A percentile compares a stretch with the other conserved stretches of the same genome.
These are phyloP conservation scores for Neofusicoccum cordaticola DNA, from an alignment of 2,329 filamentous ascomycete genomes.

Conservation along the genomic window DNA sequence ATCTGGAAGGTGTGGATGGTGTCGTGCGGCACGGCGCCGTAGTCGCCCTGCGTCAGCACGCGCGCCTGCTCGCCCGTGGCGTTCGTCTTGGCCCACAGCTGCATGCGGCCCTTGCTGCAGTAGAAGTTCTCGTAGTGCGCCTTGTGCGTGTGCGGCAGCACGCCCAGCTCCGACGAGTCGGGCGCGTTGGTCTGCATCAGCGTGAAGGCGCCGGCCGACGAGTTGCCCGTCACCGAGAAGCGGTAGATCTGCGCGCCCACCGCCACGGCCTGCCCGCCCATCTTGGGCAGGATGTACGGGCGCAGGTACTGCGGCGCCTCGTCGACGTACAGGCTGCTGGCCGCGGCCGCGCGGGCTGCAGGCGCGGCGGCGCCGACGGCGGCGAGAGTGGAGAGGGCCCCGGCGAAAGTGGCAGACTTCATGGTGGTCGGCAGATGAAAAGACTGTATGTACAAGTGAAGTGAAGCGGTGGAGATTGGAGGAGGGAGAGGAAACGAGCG, in stretches of 20 bases:
- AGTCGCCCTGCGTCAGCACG: constrained; percentile 46
- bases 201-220: constrained; percentile 45
- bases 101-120: constrained; percentile 44
- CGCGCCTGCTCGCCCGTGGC: constrained; percentile 33
- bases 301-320: constrained; percentile 33
- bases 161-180: constrained; percentile 36
- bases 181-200: constrained; percentile 46
- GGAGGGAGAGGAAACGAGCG: not conserved
- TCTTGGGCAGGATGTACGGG: constrained; percentile 38
- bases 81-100: constrained; percentile 44
- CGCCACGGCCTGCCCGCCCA: constrained; percentile 34
- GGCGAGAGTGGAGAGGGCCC: not conserved
- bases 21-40: constrained; percentile 45
- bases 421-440: not conserved
- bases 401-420: constrained; percentile 6
- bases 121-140: constrained; percentile 50
- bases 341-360: not conserved
- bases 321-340: constrained; percentile 19
- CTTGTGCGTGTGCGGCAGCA: constrained; percentile 45
- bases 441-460: not conserved
- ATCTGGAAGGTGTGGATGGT: constrained; percentile 51
- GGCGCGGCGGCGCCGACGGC: not conserved
- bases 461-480: not conserved
- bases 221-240: constrained; percentile 45
- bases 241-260: constrained; percentile 40